Evolutionary conservation across 495 filamentous ascomycete genomes (phyloP).

Genomic region (Aspergillus asperescens): DNA sequence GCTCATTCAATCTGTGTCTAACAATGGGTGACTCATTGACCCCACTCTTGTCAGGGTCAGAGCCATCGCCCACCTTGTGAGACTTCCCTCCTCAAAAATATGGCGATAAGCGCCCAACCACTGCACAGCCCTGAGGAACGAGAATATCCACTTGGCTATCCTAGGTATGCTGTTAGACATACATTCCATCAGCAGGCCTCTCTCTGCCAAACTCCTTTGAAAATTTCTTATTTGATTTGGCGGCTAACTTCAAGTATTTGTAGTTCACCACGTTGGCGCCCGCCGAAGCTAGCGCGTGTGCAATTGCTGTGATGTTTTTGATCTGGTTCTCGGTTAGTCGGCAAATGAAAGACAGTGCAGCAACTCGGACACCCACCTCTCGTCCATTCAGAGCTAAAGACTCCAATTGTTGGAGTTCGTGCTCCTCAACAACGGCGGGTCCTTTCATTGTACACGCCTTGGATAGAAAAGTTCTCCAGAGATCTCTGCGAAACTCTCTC

Average conservation of each 20-base stretch:
- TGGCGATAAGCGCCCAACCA: background rate
- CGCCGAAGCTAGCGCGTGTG: slow-evolving; percentile 18
- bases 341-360: background rate
- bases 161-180: background rate
- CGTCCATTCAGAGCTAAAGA: slow-evolving; percentile 21
- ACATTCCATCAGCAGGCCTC: too few relatives aligned
- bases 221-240: slow-evolving; percentile 21
- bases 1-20: too few relatives aligned
- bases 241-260: slow-evolving; percentile 21
- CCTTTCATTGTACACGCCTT: slow-evolving; percentile 16
- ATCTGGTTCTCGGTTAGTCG: slow-evolving; percentile 18
- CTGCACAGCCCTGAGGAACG: background rate
- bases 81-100: too few relatives aligned
- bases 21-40: too few relatives aligned
- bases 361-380: slow-evolving; percentile 19
- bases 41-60: too few relatives aligned
- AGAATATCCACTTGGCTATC: background rate
- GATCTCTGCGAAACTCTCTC: slow-evolving; percentile 14
- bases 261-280: slow-evolving; percentile 16
- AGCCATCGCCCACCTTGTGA: too few relatives aligned
- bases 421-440: slow-evolving; percentile 13
- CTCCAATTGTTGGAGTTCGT: slow-evolving; percentile 17
- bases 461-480: slow-evolving; percentile 22
- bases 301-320: slow-evolving; percentile 21
- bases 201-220: slow-evolving; percentile 17